Evolutionary conservation across 2,329 filamentous ascomycete species (phyloP), one percentile per base, ranked within the genome.

Genomic region (Phaeosphaeriaceae sp.): DNA sequence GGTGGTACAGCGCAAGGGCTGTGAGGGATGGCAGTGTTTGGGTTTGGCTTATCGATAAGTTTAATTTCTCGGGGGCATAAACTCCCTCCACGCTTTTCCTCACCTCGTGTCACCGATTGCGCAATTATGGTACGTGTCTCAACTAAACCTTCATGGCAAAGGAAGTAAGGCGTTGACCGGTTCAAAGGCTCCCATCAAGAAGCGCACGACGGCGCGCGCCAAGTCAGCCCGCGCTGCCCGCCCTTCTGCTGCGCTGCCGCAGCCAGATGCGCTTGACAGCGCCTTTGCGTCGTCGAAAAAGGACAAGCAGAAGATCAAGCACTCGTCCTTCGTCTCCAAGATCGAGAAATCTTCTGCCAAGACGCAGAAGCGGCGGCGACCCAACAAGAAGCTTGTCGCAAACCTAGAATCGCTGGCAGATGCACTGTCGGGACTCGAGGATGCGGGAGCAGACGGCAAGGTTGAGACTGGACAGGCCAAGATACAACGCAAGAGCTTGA

Each of bases 261-360:
- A 54, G 36, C 60, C 69, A 47, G 70, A 72, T 69, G 80, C 65
- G 73, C 79, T 48, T 82, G 63, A 53, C 15, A 53, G 51, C 46
- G 41, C 84, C 15, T 93, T 94, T 78, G 81, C 88, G 60, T 85
- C 88, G 54, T 88, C 85, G 62, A 98, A 97, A 79, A 89, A 86
- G 73, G 91, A 96, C 81, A 96, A 94, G 81, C 90, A 89, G 22
- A 81, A 84, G 33, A 91, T 96, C 69, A 93, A 93, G 74, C 92
- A 92, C 82, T 90, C 90, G 0, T 80, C 88, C 15, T 92, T 98
- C 64, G 82, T 96, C 25, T 89, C 88, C 20, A 90, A 89, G 62
- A 90, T 97, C 69, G 82, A 88, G 65, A 92, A 93, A 65, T 79
- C 83, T 7, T 68, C 78, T 53, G 76, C 76, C 53, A 87, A 84